Evolutionary conservation across 2,329 filamentous ascomycete species (phyloP).

Genomic region (Trichoderma pleuroti): DNA sequence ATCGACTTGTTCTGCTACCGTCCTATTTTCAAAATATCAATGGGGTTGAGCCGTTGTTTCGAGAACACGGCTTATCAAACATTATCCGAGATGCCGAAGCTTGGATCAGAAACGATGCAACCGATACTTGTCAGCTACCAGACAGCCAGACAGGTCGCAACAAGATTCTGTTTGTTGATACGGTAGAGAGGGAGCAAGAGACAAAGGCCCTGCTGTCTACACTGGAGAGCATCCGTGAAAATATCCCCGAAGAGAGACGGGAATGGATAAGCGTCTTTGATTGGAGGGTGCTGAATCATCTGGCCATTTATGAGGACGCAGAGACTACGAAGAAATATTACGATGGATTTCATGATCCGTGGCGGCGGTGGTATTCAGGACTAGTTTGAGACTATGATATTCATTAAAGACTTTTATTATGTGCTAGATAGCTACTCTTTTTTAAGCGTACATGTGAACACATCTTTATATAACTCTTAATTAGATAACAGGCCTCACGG

Average conservation of each 20-base stretch:
- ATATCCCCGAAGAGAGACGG: conserved; percentile 28
- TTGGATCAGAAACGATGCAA: conserved; percentile 31
- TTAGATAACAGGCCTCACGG: neutral
- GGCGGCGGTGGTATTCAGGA: conserved; percentile 44
- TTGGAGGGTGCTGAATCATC: conserved; percentile 43
- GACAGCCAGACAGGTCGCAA: neutral
- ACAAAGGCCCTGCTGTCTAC: conserved; percentile 34
- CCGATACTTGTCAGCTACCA: neutral
- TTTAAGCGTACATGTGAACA: neutral
- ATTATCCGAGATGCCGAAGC: conserved; percentile 34
- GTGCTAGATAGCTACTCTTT: no score
- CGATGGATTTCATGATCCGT: conserved; percentile 38
- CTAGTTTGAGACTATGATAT: conserved; percentile 38
- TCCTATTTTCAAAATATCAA: conserved; percentile 38
- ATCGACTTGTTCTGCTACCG: conserved; percentile 40
- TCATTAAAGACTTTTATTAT: no score
- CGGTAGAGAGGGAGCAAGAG: conserved; percentile 28
- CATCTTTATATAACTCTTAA: neutral
- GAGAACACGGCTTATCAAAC: conserved; percentile 39
- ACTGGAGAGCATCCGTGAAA: conserved; percentile 32
- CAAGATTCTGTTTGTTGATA: conserved; percentile 44
- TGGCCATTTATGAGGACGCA: conserved; percentile 39
- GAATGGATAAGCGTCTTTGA: conserved; percentile 45
- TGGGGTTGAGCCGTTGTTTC: conserved; percentile 39
- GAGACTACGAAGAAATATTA: conserved; percentile 31